phyloP scores from a whole-genome alignment of 2,329 filamentous ascomycete species.

The Aspergillus sp. region DNA sequence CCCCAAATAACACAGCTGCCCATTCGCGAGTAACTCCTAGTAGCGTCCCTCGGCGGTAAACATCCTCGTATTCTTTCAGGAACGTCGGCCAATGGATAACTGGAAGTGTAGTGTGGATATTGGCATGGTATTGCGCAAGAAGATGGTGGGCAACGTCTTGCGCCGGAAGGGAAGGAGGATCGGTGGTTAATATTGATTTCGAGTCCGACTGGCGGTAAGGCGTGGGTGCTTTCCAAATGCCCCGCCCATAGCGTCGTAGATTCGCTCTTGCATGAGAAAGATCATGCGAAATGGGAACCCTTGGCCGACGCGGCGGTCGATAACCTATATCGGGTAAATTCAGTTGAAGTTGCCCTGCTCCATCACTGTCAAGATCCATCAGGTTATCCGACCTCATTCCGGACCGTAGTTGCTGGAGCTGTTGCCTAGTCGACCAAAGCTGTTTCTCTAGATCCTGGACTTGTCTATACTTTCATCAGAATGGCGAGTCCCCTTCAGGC shows the following conservation, averaged over 20 bases:
- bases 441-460: constrained; percentile 96
- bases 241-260: constrained; percentile 70
- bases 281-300: constrained; percentile 64
- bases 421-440: constrained; percentile 73
- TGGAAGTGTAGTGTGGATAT: constrained; percentile 77
- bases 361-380: constrained; percentile 44
- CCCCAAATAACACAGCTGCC: constrained; percentile 76
- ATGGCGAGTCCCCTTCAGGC: constrained; percentile 4
- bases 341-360: constrained; percentile 46
- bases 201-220: constrained; percentile 60
- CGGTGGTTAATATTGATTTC: constrained; percentile 52
- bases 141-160: constrained; percentile 70
- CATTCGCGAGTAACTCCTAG: constrained; percentile 66
- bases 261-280: constrained; percentile 71
- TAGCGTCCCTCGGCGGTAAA: constrained; percentile 68
- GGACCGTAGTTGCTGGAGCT: constrained; percentile 72
- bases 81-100: constrained; percentile 88
- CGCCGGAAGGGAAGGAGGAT: constrained; percentile 67
- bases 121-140: constrained; percentile 71
- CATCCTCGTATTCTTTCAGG: constrained; percentile 68
- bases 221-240: constrained; percentile 76
- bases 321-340: constrained; percentile 66
- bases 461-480: constrained; percentile 55
- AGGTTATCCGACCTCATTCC: constrained; percentile 56
- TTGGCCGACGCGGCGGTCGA: constrained; percentile 63